phyloP scores from a whole-genome alignment of 768 basidiomycete genomes.

The Tylopilus felleus region DNA sequence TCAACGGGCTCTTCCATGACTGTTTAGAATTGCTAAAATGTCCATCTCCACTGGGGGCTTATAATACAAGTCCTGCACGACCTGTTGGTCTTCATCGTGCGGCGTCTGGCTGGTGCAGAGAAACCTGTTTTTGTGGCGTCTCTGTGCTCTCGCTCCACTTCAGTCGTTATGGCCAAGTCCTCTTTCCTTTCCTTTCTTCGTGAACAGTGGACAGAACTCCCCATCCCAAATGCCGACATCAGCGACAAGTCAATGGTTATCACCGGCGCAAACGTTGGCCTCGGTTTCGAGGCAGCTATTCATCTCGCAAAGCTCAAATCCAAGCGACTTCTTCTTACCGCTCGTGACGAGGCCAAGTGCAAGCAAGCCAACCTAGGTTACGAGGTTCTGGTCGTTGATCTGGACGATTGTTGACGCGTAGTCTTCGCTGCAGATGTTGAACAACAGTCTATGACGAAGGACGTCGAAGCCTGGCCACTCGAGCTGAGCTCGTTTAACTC shows the following conservation, averaged over 20 bases:
- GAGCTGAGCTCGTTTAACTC: constrained; percentile 34
- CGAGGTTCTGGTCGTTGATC: not conserved
- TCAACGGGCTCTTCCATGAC: no score
- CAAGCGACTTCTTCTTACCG: constrained; percentile 23
- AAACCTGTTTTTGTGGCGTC: no score
- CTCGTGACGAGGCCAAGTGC: constrained; percentile 23
- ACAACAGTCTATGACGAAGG: constrained; percentile 3
- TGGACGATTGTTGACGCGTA: not conserved
- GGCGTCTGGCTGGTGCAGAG: no score
- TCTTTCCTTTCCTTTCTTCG: constrained; percentile 9
- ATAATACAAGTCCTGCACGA: no score
- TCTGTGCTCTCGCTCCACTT: not conserved
- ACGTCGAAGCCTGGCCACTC: constrained; percentile 31
- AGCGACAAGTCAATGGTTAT: constrained; percentile 25
- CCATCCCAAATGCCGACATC: constrained; percentile 18
- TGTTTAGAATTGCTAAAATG: no score
- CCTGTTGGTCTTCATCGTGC: no score
- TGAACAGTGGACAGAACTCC: constrained; percentile 29
- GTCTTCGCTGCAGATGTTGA: constrained; percentile 16
- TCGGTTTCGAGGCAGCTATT: constrained; percentile 30
- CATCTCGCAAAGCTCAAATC: constrained; percentile 26
- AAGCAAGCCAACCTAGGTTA: constrained; percentile 20
- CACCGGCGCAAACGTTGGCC: constrained; percentile 28
- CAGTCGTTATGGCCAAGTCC: constrained; percentile 23
- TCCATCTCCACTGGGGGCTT: no score